Percentiles rank a stretch among this genome's conserved stretches.
Conservation (phyloP, 345 rosid genomes). For the Eucalyptus sp. region DNA sequence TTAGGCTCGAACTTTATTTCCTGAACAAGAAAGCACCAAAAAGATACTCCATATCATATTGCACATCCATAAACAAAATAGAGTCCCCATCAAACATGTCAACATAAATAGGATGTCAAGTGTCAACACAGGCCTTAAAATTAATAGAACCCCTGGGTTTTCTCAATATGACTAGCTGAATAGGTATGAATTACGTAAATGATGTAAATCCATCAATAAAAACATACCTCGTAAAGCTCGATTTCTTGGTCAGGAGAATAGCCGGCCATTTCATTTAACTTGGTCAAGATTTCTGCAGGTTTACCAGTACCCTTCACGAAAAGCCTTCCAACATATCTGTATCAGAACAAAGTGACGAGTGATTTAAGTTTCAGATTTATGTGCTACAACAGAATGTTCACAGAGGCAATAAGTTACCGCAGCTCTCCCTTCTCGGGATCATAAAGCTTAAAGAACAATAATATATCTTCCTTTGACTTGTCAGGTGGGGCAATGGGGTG, state of each 20-base stretch:
- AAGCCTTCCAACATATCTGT: slow-evolving; percentile 55
- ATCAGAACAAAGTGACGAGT: neutral
- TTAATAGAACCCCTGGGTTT: neutral
- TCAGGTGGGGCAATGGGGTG: slow-evolving; percentile 40
- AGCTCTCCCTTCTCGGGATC: slow-evolving; percentile 56
- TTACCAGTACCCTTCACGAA: slow-evolving; percentile 49
- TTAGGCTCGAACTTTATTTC: slow-evolving; percentile 62
- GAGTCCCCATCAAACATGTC: neutral
- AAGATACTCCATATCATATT: neutral
- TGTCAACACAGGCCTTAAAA: neutral
- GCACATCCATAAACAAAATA: neutral
- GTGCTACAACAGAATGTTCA: neutral
- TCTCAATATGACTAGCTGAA: neutral
- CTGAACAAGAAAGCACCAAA: slow-evolving; percentile 16
- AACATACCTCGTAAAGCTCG: slow-evolving; percentile 61
- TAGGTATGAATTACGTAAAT: neutral
- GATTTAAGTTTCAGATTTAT: neutral
- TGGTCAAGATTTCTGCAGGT: slow-evolving; percentile 44
- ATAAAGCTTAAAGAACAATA: slow-evolving; percentile 66
- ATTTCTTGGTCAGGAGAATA: slow-evolving; percentile 55
- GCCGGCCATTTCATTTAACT: slow-evolving; percentile 65
- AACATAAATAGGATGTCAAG: neutral
- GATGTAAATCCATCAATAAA: neutral
- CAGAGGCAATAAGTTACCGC: slow-evolving; percentile 14
- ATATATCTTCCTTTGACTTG: slow-evolving; percentile 55